These are phyloP conservation scores for Porcisia deanei DNA, from an alignment of 208 protist genomes.

Conservation along the genomic window DNA sequence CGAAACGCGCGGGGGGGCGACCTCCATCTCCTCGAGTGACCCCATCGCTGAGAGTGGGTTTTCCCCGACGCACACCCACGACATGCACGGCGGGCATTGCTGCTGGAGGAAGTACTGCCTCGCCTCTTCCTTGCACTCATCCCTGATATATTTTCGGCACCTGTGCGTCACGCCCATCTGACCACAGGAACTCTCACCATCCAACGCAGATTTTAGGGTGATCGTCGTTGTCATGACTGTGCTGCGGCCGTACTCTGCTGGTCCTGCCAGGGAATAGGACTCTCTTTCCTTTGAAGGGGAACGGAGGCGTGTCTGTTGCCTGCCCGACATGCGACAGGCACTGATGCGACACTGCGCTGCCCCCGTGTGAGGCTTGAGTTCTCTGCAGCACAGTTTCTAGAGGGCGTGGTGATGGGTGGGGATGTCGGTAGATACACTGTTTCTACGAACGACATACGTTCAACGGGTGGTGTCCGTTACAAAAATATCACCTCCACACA, in stretches of 20 bases:
- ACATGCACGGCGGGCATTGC: slow-evolving; percentile 18
- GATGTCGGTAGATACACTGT: not conserved
- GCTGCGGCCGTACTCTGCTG: not conserved
- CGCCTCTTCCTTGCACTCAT: slow-evolving; percentile 20
- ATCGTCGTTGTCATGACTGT: not conserved
- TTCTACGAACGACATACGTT: not conserved
- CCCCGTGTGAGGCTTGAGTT: not conserved
- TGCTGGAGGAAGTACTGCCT: slow-evolving; percentile 25
- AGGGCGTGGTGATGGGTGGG: not conserved
- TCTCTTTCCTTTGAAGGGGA: not conserved
- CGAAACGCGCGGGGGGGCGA: slow-evolving; percentile 17
- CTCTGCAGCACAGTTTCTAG: not conserved
- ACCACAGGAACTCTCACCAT: not conserved
- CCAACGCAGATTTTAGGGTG: not conserved
- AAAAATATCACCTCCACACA: not conserved
- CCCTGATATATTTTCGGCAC: slow-evolving; percentile 24
- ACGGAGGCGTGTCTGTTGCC: slow-evolving; percentile 1
- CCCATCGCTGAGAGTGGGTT: slow-evolving; percentile 8
- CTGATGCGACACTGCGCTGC: too few relatives aligned
- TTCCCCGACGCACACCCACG: slow-evolving; percentile 15
- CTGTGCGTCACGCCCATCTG: slow-evolving; percentile 23
- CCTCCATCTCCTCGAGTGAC: slow-evolving; percentile 15
- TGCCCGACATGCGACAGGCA: not conserved
- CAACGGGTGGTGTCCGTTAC: not conserved
- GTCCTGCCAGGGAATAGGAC: not conserved